phyloP scores from a whole-genome alignment of 805 yeast genomes.

The Candida boidinii region DNA sequence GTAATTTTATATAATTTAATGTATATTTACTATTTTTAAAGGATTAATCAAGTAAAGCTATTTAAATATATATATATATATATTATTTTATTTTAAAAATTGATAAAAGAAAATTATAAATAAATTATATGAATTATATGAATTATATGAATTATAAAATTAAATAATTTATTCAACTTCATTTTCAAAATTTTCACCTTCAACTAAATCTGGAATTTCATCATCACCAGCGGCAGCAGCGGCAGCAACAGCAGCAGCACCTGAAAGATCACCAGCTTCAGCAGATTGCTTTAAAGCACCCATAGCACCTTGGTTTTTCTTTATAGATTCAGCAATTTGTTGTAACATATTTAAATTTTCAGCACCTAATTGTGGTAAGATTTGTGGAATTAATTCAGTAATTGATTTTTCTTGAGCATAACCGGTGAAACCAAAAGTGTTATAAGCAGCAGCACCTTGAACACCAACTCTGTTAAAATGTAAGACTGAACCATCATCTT shows the following conservation, averaged over 20 bases:
- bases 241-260: constrained; percentile 26
- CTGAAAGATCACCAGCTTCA: constrained; percentile 26
- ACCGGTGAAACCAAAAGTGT: constrained; percentile 93
- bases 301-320: constrained; percentile 39
- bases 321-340: constrained; percentile 83
- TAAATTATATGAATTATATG: not conserved
- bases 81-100: not conserved
- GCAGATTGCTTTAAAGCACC: constrained; percentile 27
- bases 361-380: constrained; percentile 93
- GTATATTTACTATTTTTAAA: too few relatives aligned
- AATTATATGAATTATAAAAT: not conserved
- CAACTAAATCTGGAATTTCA: constrained; percentile 74
- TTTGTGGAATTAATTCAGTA: constrained; percentile 87
- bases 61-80: not conserved
- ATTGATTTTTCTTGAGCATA: constrained; percentile 87
- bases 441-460: constrained; percentile 83
- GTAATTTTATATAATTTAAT: too few relatives aligned
- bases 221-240: constrained; percentile 48
- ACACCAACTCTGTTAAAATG: constrained; percentile 96
- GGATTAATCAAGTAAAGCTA: not conserved
- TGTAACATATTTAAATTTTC: constrained; percentile 87
- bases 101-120: not conserved
- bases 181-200: constrained; percentile 81
- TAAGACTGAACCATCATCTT: constrained; percentile 90
- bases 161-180: constrained; percentile 24